Percentiles rank a stretch among this genome's conserved stretches.
phyloP scores from a whole-genome alignment of 2,329 filamentous ascomycete species.

The Fusarium redolens region DNA sequence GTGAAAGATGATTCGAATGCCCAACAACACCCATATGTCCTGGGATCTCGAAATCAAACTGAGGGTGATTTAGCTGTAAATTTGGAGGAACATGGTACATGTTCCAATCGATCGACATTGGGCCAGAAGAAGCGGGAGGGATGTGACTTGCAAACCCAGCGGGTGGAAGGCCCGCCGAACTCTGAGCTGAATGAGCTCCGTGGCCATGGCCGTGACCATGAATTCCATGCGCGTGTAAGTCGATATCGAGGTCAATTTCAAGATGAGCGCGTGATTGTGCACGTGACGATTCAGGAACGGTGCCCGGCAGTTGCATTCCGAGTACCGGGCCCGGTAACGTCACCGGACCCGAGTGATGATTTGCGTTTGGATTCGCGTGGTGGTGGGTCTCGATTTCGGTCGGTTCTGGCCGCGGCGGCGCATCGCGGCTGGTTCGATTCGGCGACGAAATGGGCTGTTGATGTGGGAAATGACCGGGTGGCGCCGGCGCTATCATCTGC shows the following conservation, averaged over 20 bases:
- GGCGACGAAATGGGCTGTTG: conserved; percentile 46
- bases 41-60: conserved; percentile 42
- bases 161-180: conserved; percentile 20
- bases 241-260: conserved; percentile 26
- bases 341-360: conserved; percentile 8
- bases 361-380: conserved; percentile 20
- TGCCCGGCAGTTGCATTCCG: conserved; percentile 33
- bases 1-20: conserved; percentile 35
- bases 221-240: conserved; percentile 38
- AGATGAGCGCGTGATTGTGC: conserved; percentile 2
- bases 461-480: conserved; percentile 40
- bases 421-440: conserved; percentile 45
- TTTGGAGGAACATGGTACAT: conserved; percentile 35
- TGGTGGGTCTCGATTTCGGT: conserved; percentile 39
- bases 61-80: conserved; percentile 30
- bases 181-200: conserved; percentile 28
- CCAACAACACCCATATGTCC: conserved; percentile 31
- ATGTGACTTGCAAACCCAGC: conserved; percentile 30
- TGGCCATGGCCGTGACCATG: conserved; percentile 19
- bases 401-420: conserved; percentile 41
- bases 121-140: conserved; percentile 16
- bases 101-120: conserved; percentile 41
- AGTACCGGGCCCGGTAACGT: conserved; percentile 28
- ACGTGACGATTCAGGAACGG: conserved; percentile 13
- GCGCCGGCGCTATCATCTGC: conserved; percentile 41